Base-by-base conservation (phyloP, 345 rosid species). In the Melaleuca alternifolia region DNA sequence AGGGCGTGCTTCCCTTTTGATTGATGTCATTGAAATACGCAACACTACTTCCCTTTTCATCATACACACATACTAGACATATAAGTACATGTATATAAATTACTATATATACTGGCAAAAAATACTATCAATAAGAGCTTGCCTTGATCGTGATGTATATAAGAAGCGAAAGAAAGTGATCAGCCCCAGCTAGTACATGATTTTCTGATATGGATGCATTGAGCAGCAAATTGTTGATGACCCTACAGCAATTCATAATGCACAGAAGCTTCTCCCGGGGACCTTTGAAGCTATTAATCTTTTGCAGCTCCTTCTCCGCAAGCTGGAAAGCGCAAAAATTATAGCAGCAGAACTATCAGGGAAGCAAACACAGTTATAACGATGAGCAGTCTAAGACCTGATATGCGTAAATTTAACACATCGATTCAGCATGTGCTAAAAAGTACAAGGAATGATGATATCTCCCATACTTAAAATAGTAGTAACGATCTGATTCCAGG, bases 151-250 rank as follows among this genome's bases (percentile, higher is more conserved):
- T 90, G 87, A 92, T 90, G 89, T 91, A 90, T 86, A 90, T 90
- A 84, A 94, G 93, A 89, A 93, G 93, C 2, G 94, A 94, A 87
- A 93, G 95, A 51, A 93, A 91, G 89, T 91, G 93, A 90, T 92
- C 93, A n/a, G 94, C 93, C 83, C 96, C 94, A 82, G 90, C 94
- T 20, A 87, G 86, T 26, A 87, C 90, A 85, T 82, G 89, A 85
- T 93, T 88, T 86, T 90, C 93, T 21, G 92, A 92, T 83, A 91
- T 88, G 61, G 94, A 92, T 88, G 94, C 93, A 90, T 94, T 92
- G 33, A 91, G 92, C 77, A 91, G 87, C 91, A 92, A 88, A 86
- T 94, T 90, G 91, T 90, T 94, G 87, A 93, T 93, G 86, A 93
- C 87, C 87, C 88, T 91, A 87, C 96, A 93, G 87, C 96, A 93